Evolutionary conservation across 192 early-diverging fungal genomes (phyloP).

Genomic region (Phlyctochytrium bullatum): DNA sequence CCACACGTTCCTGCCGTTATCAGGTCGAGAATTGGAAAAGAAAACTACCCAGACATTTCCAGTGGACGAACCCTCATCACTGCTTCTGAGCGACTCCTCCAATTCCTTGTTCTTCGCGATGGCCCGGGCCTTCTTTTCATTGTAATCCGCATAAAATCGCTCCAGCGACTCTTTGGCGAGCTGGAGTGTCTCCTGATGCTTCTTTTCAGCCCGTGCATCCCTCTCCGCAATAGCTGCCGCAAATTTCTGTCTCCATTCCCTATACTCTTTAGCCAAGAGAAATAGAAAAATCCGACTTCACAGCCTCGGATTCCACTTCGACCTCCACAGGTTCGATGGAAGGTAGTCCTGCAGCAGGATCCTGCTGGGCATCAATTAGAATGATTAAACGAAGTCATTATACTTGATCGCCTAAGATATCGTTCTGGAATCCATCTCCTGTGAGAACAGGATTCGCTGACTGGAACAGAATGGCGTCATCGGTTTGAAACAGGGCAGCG

Average conservation of each 20-base stretch:
- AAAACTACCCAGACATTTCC: slow-evolving; percentile 50
- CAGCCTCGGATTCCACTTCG: slow-evolving; percentile 19
- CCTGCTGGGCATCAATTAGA: background rate
- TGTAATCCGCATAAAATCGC: slow-evolving; percentile 61
- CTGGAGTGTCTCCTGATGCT: slow-evolving; percentile 37
- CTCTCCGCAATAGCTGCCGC: slow-evolving; percentile 39
- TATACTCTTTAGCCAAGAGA: slow-evolving; percentile 16
- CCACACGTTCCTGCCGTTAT: slow-evolving; percentile 48
- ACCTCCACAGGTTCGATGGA: background rate
- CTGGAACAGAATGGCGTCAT: background rate
- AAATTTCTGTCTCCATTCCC: slow-evolving; percentile 49
- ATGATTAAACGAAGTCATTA: too few relatives aligned
- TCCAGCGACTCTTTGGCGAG: slow-evolving; percentile 49
- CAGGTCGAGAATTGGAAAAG: background rate
- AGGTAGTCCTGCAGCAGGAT: background rate
- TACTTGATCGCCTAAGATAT: background rate
- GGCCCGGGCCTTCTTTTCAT: slow-evolving; percentile 54
- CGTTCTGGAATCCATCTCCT: background rate
- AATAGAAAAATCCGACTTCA: slow-evolving; percentile 3
- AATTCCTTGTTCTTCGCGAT: slow-evolving; percentile 48
- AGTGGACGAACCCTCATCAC: slow-evolving; percentile 24
- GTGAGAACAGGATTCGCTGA: background rate
- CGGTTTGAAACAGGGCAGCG: slow-evolving; percentile 42
- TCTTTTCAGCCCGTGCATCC: slow-evolving; percentile 36
- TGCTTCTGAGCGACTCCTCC: slow-evolving; percentile 31